Base-by-base conservation (phyloP, 2,329 filamentous ascomycete species). In the Trichothecium sympodiale region DNA sequence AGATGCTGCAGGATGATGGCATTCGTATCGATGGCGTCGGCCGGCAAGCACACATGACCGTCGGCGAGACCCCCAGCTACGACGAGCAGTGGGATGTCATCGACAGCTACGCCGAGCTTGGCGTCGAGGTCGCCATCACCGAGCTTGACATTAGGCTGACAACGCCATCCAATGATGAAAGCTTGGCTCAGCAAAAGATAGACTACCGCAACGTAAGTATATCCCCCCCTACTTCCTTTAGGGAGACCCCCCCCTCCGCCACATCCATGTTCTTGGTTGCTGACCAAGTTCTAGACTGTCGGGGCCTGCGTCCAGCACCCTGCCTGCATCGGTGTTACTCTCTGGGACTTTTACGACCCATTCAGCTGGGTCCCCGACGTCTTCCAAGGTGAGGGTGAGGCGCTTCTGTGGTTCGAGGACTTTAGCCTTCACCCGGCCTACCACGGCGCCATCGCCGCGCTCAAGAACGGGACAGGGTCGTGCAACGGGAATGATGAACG, bases 1-100 rank as follows among this genome's bases (percentile, higher is more conserved):
- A 46, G 37, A 44, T 46, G 29, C 42, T 62, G 5, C 44, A 57
- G 36, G 48, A 50, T 7, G 51, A 58, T 2, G 61, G 63, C 25
- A 54, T 61, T 42, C 64, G 61, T 32, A 69, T 74, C 39, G 65
- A 73, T 41, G 69, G 70, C 31, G 57, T 74, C 3, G 70, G 70
- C 3, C 44, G 71, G 30, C 67, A 74, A 46, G 56, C 55, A 1
- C 69, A 74, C 50, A 64, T 70, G 39, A 60, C 62, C 25, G 60
- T 61, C 1, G 62, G 63, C 35, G 41, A 46, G 3, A 55, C 65
- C 0, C 64, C 66, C 0, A 51, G 46, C 17, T 51, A 59, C 36
- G 54, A 59, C 9, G 49, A 59, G 16, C 56, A 62, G 37, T 52
- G 58, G 15, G 49, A 55, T 3, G 62, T 62, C 31, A 64, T 71